These are phyloP conservation scores for Cryptococcus floricola DNA, from an alignment of 1,284 basidiomycete species.

Conservation along the genomic window DNA sequence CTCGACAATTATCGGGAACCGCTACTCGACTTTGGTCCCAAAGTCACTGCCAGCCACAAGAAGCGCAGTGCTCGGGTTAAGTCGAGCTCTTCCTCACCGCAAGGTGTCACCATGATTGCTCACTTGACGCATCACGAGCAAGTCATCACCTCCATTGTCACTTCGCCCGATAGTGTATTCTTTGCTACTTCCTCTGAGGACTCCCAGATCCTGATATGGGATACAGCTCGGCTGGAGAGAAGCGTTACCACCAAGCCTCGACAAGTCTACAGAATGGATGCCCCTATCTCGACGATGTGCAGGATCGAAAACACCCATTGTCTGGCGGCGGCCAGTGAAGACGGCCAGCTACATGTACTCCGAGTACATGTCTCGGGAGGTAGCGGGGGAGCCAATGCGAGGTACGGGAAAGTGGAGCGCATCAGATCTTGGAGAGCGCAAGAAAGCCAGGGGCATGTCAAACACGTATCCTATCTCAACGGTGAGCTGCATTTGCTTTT, in stretches of 20 bases:
- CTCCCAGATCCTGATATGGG: constrained; percentile 78
- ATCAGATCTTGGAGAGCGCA: constrained; percentile 49
- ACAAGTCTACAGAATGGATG: constrained; percentile 50
- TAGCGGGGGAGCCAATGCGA: constrained; percentile 60
- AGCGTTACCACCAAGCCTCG: constrained; percentile 56
- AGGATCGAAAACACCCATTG: constrained; percentile 79
- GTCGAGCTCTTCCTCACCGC: constrained; percentile 52
- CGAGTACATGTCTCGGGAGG: constrained; percentile 63
- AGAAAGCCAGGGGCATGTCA: constrained; percentile 30
- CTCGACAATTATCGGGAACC: constrained; percentile 76
- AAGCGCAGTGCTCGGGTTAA: constrained; percentile 60
- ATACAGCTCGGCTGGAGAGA: constrained; percentile 70
- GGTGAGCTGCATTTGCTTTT: constrained; percentile 22
- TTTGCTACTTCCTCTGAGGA: constrained; percentile 87
- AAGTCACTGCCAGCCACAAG: constrained; percentile 68
- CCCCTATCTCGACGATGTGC: constrained; percentile 73
- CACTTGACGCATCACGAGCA: constrained; percentile 82
- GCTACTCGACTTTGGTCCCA: constrained; percentile 82
- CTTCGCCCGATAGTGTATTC: constrained; percentile 90
- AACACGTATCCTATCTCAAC: constrained; percentile 29
- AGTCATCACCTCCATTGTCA: constrained; percentile 72
- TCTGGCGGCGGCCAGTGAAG: constrained; percentile 80
- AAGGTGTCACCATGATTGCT: constrained; percentile 72
- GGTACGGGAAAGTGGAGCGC: constrained; percentile 71
- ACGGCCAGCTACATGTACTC: constrained; percentile 78